Evolutionary conservation across 306 rosid species (phyloP), one percentile per base, ranked within the genome.

Genomic region (Pachyrhizus erosus): DNA sequence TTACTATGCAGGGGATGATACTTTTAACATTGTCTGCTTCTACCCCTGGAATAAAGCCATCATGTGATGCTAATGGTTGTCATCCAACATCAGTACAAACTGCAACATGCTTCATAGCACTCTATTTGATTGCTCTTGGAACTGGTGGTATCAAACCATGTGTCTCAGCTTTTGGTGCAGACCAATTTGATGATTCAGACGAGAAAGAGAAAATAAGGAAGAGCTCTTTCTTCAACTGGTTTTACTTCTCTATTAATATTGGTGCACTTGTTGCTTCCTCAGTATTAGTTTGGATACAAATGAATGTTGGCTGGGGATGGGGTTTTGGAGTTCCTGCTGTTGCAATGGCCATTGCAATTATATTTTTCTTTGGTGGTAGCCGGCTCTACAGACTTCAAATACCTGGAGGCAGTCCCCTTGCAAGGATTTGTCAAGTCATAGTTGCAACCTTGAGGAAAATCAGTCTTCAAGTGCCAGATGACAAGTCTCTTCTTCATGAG

Each of bases 131-230:
- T 51, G 98, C 98, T 45, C 91, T 94, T 24, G 98, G 98, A 29
- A 90, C 98, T 2, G 97, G 97, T 14, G 97, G 97, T 34, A 94
- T 94, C 85, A 94, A 92, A 88, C 98, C 98, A 13, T 94, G 98
- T 72, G 95, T 93, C n/a, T 91, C 97, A 37, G 88, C 97, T 12
- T 91, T 93, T 3, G 97, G 98, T 23, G 98, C 98, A 20, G 97
- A 91, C 85, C 98, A 94, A 84, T 94, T 92, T 69, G 98, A 94
- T 61, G 98, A 94, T 37, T 54, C 49, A 0, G 94, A 89, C 20
- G 91, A 89, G 62, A 26, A 24, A 9, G 98, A 92, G 87, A 87
- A 86, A 86, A 82, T 83, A 81, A 89, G 21, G 75, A 92, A 92
- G 80, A 88, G 92, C 81, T 91, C 95, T 46, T 92, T 90, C 87